These are phyloP conservation scores for Aspergillus sp. DNA, from an alignment of 2,329 filamentous ascomycete genomes.

Conservation along the genomic window DNA sequence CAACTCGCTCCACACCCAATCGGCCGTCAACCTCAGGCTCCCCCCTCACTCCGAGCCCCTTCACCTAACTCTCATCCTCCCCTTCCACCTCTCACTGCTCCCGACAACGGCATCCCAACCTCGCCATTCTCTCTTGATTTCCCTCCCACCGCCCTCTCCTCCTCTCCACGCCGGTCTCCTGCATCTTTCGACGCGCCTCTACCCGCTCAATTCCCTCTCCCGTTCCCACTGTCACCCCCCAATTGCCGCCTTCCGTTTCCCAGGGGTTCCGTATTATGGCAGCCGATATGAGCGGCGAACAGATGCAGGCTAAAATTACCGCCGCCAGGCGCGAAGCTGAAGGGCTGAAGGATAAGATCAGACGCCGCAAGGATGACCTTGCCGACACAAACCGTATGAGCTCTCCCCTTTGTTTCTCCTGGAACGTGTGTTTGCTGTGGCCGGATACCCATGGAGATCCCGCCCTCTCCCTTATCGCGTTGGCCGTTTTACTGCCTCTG, in stretches of 20 bases:
- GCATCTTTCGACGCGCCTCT: constrained; percentile 37
- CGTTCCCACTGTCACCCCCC: constrained; percentile 11
- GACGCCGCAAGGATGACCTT: constrained; percentile 99
- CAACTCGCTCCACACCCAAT: constrained; percentile 27
- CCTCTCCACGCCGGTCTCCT: constrained; percentile 18
- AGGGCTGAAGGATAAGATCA: constrained; percentile 96
- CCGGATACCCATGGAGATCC: not conserved
- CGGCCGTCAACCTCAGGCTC: constrained; percentile 9
- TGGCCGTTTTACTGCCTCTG: not conserved
- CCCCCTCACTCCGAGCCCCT: constrained; percentile 9
- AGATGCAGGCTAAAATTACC: constrained; percentile 90
- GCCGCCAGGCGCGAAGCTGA: constrained; percentile 95
- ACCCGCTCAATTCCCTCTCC: constrained; percentile 19
- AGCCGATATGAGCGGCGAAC: constrained; percentile 51
- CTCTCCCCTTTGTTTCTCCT: constrained; percentile 27
- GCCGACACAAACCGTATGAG: constrained; percentile 92
- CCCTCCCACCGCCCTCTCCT: constrained; percentile 12
- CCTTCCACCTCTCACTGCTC: constrained; percentile 10
- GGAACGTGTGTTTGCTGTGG: not conserved
- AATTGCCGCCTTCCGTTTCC: constrained; percentile 22
- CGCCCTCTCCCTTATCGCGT: not conserved
- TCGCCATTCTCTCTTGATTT: constrained; percentile 7
- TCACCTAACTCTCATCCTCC: constrained; percentile 1
- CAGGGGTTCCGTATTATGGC: constrained; percentile 41
- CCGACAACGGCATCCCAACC: constrained; percentile 8